Base-by-base conservation (phyloP, 2,329 filamentous ascomycete genomes). In the Furcasterigmium furcatum region DNA sequence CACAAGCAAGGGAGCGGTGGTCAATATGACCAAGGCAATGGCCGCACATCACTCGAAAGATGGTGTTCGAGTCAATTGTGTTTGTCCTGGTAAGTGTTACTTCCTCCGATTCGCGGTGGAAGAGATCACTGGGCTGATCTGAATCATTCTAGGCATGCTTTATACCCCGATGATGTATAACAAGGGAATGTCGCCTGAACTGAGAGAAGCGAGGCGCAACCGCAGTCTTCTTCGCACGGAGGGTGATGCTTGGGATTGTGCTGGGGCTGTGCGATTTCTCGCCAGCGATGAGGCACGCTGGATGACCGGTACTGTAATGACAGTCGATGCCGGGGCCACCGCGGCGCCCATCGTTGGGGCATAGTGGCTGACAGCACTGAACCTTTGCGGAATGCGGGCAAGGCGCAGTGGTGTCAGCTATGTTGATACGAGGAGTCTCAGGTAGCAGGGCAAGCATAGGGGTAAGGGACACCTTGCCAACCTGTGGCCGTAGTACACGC, bases 71-170 rank as follows among this genome's bases (percentile, higher is more conserved):
- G 44, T 46, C 12, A 49, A 49, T 19, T 49, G 47, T 75, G 1
- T 73, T 70, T 34, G 68, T 80, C 51, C 74, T 75, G 74, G 24
- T 64, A 75, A 43, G 43, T 39, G n/a, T n/a, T n/a, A n/a, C n/a
- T n/a, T n/a, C n/a, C n/a, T n/a, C n/a, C n/a, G n/a, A n/a, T n/a
- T n/a, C n/a, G n/a, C 45, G n/a, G n/a, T n/a, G n/a, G n/a, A n/a
- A n/a, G n/a, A n/a, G n/a, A n/a, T n/a, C n/a, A n/a, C n/a, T n/a
- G n/a, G n/a, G n/a, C n/a, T n/a, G n/a, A n/a, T n/a, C n/a, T n/a
- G n/a, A n/a, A n/a, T n/a, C n/a, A n/a, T n/a, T n/a, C n/a, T n/a
- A n/a, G n/a, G 67, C 51, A 73, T 73, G 67, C 59, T 74, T 0
- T 74, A 72, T 46, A 74, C 72, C 0, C 71, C 72, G 0, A 74